Evolutionary conservation across 106 monocot genomes (phyloP).

Genomic region (Xerophyta viscosa): DNA sequence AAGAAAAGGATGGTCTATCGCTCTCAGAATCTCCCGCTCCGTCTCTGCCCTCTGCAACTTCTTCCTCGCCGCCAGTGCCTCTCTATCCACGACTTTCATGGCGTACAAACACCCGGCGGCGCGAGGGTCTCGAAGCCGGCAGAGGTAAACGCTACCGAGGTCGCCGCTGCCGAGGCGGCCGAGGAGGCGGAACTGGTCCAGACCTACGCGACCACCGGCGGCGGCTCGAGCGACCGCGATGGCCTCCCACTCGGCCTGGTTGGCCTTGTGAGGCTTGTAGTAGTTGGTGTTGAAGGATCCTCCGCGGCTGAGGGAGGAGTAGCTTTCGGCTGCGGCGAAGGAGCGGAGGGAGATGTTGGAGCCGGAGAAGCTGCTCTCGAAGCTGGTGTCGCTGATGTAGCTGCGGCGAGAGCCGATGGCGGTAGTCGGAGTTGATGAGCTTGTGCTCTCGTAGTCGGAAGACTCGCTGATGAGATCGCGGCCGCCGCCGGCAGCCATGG

Average conservation of each 20-base stretch:
- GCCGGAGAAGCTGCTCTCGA: too few relatives aligned
- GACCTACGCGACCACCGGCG: slow-evolving; percentile 22
- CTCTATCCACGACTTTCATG: slow-evolving; percentile 64
- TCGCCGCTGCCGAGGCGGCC: slow-evolving; percentile 62
- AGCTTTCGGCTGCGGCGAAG: too few relatives aligned
- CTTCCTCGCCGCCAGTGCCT: slow-evolving; percentile 52
- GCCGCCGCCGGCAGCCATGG: too few relatives aligned
- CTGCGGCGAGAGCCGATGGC: slow-evolving; percentile 9
- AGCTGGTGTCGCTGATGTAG: slow-evolving; percentile 27
- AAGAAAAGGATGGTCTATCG: slow-evolving; percentile 60
- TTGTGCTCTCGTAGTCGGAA: slow-evolving; percentile 62
- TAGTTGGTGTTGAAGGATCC: too few relatives aligned
- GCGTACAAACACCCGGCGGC: slow-evolving; percentile 33
- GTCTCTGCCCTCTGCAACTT: slow-evolving; percentile 63
- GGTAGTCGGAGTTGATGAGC: slow-evolving; percentile 33
- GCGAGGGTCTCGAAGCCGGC: slow-evolving; percentile 29
- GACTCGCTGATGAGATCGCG: too few relatives aligned
- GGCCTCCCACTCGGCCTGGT: slow-evolving; percentile 53
- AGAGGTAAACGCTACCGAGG: slow-evolving; percentile 64
- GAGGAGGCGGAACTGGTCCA: slow-evolving; percentile 56
- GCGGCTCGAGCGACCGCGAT: slow-evolving; percentile 21
- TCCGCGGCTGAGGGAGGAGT: too few relatives aligned
- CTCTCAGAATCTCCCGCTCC: slow-evolving; percentile 58
- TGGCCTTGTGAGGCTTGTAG: slow-evolving; percentile 39
- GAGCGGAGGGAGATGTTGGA: too few relatives aligned